Evolutionary conservation across 2,329 filamentous ascomycete genomes (phyloP).

Genomic region (Hypoxylon sp.): DNA sequence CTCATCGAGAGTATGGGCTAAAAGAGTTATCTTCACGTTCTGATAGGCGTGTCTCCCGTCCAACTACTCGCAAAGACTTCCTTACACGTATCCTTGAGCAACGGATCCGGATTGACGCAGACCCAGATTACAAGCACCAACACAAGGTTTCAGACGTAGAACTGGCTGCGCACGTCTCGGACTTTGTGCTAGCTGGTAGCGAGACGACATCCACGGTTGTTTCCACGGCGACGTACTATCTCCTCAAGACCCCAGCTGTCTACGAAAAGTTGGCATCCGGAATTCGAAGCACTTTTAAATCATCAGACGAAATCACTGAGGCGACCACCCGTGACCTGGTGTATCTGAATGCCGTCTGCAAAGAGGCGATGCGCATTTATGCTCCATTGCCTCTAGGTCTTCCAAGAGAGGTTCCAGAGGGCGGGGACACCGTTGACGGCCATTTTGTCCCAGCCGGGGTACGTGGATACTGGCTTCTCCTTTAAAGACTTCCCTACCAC

Average conservation of each 20-base stretch:
- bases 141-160: constrained; percentile 21
- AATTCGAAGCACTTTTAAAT: constrained; percentile 10
- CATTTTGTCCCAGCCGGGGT: constrained; percentile 43
- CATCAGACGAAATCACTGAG: constrained; percentile 21
- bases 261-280: constrained; percentile 3
- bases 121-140: constrained; percentile 20
- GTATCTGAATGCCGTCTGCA: constrained; percentile 38
- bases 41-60: constrained; percentile 18
- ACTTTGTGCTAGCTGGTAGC: constrained; percentile 28
- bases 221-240: constrained; percentile 20
- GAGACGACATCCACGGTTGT: constrained; percentile 27
- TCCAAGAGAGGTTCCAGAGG: constrained; percentile 37
- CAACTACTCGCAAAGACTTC: constrained; percentile 24
- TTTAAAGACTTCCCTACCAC: not conserved
- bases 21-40: not conserved
- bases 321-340: constrained; percentile 22
- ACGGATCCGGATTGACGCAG: not conserved
- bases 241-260: constrained; percentile 2
- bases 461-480: constrained; percentile 13
- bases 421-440: constrained; percentile 39
- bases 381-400: constrained; percentile 38
- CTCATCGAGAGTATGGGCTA: constrained; percentile 1
- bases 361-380: constrained; percentile 43
- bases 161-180: constrained; percentile 25
- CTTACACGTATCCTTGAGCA: constrained; percentile 26